These are phyloP conservation scores for Tricharina praecox DNA, from an alignment of 495 filamentous ascomycete genomes.

Conservation along the genomic window DNA sequence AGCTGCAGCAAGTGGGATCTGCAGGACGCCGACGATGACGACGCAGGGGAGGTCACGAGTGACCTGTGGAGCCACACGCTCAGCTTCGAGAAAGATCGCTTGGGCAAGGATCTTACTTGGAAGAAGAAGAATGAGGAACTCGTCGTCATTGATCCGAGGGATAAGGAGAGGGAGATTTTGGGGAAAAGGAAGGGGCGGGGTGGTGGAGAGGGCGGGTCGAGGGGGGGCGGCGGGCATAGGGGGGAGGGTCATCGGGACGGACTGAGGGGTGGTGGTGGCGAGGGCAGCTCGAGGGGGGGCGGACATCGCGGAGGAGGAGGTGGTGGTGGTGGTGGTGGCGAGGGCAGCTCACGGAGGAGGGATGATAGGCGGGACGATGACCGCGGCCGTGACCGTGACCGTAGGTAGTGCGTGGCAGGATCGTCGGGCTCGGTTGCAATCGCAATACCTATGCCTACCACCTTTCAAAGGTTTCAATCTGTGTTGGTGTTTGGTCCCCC, in stretches of 20 bases:
- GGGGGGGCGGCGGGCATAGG: constrained; percentile 36
- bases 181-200: constrained; percentile 41
- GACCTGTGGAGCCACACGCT: constrained; percentile 50
- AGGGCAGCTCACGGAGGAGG: not conserved
- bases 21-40: constrained; percentile 45
- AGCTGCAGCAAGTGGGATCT: constrained; percentile 70
- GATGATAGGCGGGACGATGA: no score
- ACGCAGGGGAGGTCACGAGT: constrained; percentile 39
- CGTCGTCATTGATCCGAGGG: constrained; percentile 85
- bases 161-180: constrained; percentile 58
- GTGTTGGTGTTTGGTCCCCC: no score
- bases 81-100: constrained; percentile 70
- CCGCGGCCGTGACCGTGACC: no score
- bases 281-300: not conserved
- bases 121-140: constrained; percentile 75
- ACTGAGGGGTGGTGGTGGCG: not conserved
- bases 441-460: no score
- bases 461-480: no score
- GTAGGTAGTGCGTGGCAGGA: no score
- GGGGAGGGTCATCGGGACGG: not conserved
- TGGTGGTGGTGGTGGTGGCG: not conserved
- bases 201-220: constrained; percentile 33
- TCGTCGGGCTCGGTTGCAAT: no score
- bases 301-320: not conserved
- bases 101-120: constrained; percentile 84